Evolutionary conservation across 164 flowering plant species (phyloP), one percentile per base, ranked within the genome.

Genomic region (Berberis vulgaris): DNA sequence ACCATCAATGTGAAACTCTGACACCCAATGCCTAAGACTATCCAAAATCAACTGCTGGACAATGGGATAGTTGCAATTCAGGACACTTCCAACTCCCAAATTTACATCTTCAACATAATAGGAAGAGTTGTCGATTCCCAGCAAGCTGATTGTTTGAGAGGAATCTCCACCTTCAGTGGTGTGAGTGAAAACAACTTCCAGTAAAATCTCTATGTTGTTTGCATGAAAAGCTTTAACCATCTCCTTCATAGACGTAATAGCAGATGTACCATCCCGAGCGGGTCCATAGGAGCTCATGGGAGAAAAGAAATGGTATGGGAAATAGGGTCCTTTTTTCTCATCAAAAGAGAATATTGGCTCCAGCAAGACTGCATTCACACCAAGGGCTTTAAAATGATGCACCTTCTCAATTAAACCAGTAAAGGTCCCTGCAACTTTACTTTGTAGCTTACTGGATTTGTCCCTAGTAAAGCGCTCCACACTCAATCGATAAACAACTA

Each of bases 1-100:
- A 5, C 97, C 97, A 81, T 95, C 97, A 49, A 95, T 55, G 57
- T 84, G 99, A 77, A 82, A 95, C 72, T 87, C 94, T 54, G 78
- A 79, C 59, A 89, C 96, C 99, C 97, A 94, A 73, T 86, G 65
- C 65, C 83, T 81, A 45, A 95, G 94, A 74, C 90, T 85, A 73
- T 95, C 96, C 72, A 91, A 53, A 73, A 91, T 74, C 79, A 89
- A 26, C 69, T 76, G 85, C 59, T 85, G 91, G 65, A 86, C 90
- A 64, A 87, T 57, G 3, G 91, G 89, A 73, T 78, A 71, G 60
- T 86, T 89, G 76, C 96, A 91, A 68, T 85, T 95, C 75, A 95
- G 77, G 55, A 76, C 74, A 76, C 68, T 78, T 56, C 61, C 69
- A 7, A 62, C 59, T 63, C 59, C 74, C 9, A 72, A 69, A 57